phyloP scores from a whole-genome alignment of 2,329 filamentous ascomycete species.

The Colletotrichum sp. region DNA sequence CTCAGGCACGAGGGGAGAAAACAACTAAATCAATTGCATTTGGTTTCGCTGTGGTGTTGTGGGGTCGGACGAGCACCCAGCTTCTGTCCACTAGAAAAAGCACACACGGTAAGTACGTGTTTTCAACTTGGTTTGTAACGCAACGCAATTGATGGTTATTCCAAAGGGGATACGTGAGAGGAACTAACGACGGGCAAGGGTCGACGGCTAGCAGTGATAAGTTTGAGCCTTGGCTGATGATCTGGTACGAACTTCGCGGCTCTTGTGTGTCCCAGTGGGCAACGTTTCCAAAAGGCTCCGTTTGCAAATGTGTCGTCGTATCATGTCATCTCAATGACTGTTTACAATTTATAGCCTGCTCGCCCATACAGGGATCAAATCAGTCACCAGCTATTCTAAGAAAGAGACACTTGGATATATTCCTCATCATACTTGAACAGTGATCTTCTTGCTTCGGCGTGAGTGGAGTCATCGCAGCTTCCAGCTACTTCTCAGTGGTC shows the following conservation, averaged over 20 bases:
- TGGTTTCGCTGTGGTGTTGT: too few species aligned
- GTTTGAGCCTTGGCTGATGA: not conserved
- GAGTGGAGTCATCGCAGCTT: fast-evolving
- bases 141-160: not conserved
- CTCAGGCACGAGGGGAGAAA: not conserved
- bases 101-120: not conserved
- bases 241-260: not conserved
- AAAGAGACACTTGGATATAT: not conserved
- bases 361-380: too few species aligned
- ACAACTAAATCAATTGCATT: not conserved
- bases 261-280: not conserved
- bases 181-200: not conserved
- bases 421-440: not conserved
- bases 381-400: too few species aligned
- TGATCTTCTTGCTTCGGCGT: not conserved
- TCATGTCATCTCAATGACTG: fast-evolving
- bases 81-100: not conserved
- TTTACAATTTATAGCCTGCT: fast-evolving
- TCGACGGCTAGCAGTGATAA: fast-evolving
- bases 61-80: too few species aligned
- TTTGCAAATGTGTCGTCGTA: too few species aligned
- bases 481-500: not conserved
- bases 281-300: too few species aligned
- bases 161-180: not conserved
- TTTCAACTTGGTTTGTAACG: fast-evolving